phyloP scores from a whole-genome alignment of 108 stramenopile species.

The Cylindrotheca fusiformis region DNA sequence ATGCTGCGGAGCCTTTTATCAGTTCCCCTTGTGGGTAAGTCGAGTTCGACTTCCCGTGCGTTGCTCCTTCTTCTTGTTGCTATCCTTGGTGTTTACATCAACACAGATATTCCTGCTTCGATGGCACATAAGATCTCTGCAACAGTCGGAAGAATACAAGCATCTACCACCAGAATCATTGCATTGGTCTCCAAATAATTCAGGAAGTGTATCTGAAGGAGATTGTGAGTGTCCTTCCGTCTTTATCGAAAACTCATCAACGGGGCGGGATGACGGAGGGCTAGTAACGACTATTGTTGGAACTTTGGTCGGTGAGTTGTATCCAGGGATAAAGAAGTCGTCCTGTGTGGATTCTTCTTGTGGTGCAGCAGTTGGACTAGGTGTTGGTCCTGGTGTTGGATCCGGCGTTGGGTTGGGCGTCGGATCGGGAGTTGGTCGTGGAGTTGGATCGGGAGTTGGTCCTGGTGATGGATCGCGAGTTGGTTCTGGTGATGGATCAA shows the following conservation, averaged over 20 bases:
- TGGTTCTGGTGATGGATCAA: neutral
- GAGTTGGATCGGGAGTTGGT: neutral
- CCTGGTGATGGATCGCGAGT: neutral
- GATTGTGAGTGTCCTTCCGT: constrained; percentile 4
- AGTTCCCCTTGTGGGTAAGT: too few species aligned
- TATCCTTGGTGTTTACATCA: neutral
- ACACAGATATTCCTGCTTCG: neutral
- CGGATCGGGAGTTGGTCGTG: neutral
- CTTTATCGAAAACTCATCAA: neutral
- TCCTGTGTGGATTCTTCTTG: neutral
- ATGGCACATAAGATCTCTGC: neutral
- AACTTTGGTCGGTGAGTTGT: neutral
- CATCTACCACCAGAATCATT: neutral
- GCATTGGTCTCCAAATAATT: neutral
- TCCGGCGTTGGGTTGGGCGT: neutral
- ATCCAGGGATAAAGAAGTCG: neutral
- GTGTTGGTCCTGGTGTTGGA: constrained; percentile 4
- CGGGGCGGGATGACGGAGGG: neutral
- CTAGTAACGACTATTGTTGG: neutral
- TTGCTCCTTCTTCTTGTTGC: too few species aligned
- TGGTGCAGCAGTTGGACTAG: constrained; percentile 2
- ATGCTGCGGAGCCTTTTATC: too few species aligned
- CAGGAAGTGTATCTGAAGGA: neutral
- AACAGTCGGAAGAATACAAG: neutral
- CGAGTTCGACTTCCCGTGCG: too few species aligned